Conservation (phyloP, 2,329 filamentous ascomycete genomes). For the Pseudodiploospora longispora region DNA sequence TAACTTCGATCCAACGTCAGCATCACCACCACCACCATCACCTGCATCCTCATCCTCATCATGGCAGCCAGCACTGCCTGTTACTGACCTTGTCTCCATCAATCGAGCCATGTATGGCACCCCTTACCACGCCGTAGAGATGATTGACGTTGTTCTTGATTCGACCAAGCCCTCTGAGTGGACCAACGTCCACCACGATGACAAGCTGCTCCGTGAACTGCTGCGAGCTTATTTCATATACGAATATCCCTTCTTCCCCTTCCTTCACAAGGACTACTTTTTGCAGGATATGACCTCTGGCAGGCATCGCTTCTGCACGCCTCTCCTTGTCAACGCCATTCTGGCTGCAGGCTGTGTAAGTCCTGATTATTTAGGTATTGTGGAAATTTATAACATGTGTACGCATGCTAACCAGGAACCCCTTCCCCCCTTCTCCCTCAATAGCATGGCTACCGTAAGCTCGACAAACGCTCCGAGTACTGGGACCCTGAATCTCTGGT, state of each 20-base stretch:
- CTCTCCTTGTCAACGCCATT: slow-evolving; percentile 27
- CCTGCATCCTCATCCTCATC: slow-evolving; percentile 10
- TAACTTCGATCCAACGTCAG: background rate
- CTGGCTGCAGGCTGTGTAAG: slow-evolving; percentile 25
- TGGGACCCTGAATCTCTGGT: slow-evolving; percentile 26
- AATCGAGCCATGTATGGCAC: no score
- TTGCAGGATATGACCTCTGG: slow-evolving; percentile 25
- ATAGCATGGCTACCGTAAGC: slow-evolving; percentile 15
- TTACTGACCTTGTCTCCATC: no score
- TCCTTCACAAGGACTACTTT: slow-evolving; percentile 28
- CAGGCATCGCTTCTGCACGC: slow-evolving; percentile 22
- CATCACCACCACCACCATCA: slow-evolving; percentile 8
- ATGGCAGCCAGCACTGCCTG: no score
- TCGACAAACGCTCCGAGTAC: slow-evolving; percentile 20
- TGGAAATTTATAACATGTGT: no score
- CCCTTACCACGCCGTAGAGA: slow-evolving; percentile 22
- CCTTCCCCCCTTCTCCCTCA: background rate
- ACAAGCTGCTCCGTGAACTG: slow-evolving; percentile 21
- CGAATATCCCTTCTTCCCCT: slow-evolving; percentile 23
- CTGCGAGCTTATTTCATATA: slow-evolving; percentile 18
- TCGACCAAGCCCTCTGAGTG: slow-evolving; percentile 22
- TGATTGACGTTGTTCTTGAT: slow-evolving; percentile 22
- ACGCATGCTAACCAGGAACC: no score
- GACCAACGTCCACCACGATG: slow-evolving; percentile 24
- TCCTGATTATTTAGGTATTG: background rate